Base-by-base conservation (phyloP, 371 early-diverging fungal genomes). In the Thermomucor indicae-seudaticae region DNA sequence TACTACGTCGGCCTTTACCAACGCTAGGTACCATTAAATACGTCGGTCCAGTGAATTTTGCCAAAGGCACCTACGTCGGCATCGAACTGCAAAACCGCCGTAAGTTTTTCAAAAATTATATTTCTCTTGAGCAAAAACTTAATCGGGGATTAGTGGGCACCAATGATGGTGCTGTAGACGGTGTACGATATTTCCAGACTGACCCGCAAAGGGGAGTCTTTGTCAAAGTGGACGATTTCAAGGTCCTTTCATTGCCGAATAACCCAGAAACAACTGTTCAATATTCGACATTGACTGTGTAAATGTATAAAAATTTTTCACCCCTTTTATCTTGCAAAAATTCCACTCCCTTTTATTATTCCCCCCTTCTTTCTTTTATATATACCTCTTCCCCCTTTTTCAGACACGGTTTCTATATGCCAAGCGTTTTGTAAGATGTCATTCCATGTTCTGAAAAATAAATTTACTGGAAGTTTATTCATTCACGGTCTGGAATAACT, bases 51-150 rank as follows among this genome's bases (percentile, higher is more conserved):
- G 70, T 75, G 1, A 52, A 53, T 0, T 72, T 70, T 54, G 65
- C 70, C 35, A 66, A 67, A 22, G 76, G 76, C 5, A 65, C 59
- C 8, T 75, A 65, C 65, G 67, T 70, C 30, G 76, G 76, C 20
- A 49, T 75, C 25, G 76, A 75, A 44, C 53, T 75, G 7, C 70
- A 75, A 23, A 56, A 58, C 39, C 49, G 75, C 52, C 53, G 73
- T 72, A 66, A 62, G 62, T 57, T 12, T 27, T 12, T 10, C 11
- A 8, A 38, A 29, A 40, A 16, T 56, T 28, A 43, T 62, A 54
- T 50, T 61, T 64, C 55, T 52, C 53, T 44, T 14, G 7, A 42
- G 8, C 11, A 23, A n/a, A 39, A 19, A 39, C 42, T 20, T 40
- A 20, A 40, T 12, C 20, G 12, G 4, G 27, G 32, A 32, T 10